Conservation (phyloP, 306 rosid species). For the Pyrus communis region DNA sequence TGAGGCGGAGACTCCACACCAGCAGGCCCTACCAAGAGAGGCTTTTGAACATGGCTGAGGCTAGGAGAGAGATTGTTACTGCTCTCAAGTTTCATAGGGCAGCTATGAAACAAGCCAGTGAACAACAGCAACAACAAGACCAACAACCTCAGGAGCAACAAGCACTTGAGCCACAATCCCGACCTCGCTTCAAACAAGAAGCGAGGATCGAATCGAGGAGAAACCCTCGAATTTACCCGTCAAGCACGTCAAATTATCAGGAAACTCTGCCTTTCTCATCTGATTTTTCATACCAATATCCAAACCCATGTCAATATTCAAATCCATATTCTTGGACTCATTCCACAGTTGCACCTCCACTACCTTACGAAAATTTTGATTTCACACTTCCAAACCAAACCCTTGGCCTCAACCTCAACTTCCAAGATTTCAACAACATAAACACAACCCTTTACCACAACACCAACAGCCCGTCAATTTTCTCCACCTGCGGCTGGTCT, state of each 20-base stretch:
- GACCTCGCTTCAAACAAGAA: conserved; percentile 37
- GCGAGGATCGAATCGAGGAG: conserved; percentile 45
- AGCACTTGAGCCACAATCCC: conserved; percentile 13
- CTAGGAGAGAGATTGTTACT: conserved; percentile 80
- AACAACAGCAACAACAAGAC: conserved; percentile 38
- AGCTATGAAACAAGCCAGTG: conserved; percentile 66
- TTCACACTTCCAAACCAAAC: conserved; percentile 61
- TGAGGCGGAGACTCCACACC: conserved; percentile 72
- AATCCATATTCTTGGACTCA: conserved; percentile 34
- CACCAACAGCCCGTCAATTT: conserved; percentile 21
- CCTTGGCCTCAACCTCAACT: conserved; percentile 79
- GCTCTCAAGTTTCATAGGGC: conserved; percentile 93
- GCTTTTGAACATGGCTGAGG: conserved; percentile 86
- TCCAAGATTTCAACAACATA: conserved; percentile 57
- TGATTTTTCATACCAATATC: conserved; percentile 15
- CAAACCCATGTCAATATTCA: conserved; percentile 5
- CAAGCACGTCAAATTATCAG: conserved; percentile 31
- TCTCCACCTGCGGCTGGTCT: conserved; percentile 31
- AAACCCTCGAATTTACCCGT: conserved; percentile 46
- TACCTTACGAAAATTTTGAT: conserved; percentile 39
- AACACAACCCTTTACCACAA: conserved; percentile 34
- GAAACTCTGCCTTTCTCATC: conserved; percentile 24
- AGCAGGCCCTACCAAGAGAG: conserved; percentile 69
- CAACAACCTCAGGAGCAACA: conserved; percentile 20
- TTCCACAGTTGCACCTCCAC: conserved; percentile 31